Evolutionary conservation across 306 rosid species (phyloP).

Genomic region (Astragalus glycyphyllos): DNA sequence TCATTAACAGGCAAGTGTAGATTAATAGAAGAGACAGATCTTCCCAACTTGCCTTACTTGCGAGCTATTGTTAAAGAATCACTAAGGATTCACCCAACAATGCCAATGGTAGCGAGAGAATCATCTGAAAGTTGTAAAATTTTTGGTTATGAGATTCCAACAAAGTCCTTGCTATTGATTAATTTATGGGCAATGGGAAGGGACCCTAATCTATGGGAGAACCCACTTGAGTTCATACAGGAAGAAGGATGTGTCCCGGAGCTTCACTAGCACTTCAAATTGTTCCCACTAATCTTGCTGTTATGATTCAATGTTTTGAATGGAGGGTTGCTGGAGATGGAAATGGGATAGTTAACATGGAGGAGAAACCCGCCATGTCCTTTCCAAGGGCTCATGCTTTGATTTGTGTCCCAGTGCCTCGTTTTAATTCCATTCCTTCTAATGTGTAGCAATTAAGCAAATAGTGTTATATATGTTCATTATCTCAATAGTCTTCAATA

Average conservation of each 20-base stretch:
- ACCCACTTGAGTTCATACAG: background rate
- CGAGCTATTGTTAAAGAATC: slow-evolving; percentile 78
- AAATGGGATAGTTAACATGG: slow-evolving; percentile 30
- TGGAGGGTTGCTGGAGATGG: slow-evolving; percentile 37
- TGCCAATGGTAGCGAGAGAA: slow-evolving; percentile 60
- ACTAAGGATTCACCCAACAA: slow-evolving; percentile 69
- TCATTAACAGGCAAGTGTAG: slow-evolving; percentile 46
- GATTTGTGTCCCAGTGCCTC: slow-evolving; percentile 29
- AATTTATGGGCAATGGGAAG: slow-evolving; percentile 76
- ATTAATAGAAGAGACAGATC: slow-evolving; percentile 63
- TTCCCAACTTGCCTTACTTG: slow-evolving; percentile 62
- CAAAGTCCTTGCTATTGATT: slow-evolving; percentile 49
- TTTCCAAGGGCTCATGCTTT: slow-evolving; percentile 44
- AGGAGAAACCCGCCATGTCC: slow-evolving; percentile 39
- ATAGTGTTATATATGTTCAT: too few relatives aligned
- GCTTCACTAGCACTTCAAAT: slow-evolving; percentile 38
- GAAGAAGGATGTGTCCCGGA: slow-evolving; percentile 45
- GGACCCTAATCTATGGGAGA: slow-evolving; percentile 49
- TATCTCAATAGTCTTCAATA: too few relatives aligned
- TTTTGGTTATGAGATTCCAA: slow-evolving; percentile 63
- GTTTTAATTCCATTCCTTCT: background rate
- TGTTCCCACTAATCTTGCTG: slow-evolving; percentile 33
- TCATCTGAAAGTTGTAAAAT: slow-evolving; percentile 47
- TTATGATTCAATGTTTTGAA: slow-evolving; percentile 46
- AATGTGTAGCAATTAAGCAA: background rate